Percentiles rank a stretch among this genome's conserved stretches.
These are phyloP conservation scores for Tolypocladium endophyticum DNA, from an alignment of 2,329 filamentous ascomycete species.

Conservation along the genomic window DNA sequence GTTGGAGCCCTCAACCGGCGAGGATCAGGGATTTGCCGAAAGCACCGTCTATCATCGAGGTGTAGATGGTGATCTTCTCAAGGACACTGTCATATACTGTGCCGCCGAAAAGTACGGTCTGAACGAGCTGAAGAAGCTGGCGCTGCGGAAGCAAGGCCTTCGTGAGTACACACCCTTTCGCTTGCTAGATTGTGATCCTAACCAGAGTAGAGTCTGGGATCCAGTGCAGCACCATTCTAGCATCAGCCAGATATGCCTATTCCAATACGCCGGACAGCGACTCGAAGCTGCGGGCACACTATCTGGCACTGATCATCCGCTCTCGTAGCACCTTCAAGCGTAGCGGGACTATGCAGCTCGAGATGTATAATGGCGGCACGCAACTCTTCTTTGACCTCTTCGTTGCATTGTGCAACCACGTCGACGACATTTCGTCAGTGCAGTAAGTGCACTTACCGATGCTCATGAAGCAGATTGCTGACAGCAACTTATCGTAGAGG, in stretches of 20 bases:
- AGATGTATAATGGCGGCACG: conserved; percentile 79
- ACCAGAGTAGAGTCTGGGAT: conserved; percentile 55
- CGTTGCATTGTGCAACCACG: conserved; percentile 85
- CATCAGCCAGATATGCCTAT: conserved; percentile 84
- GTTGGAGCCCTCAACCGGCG: conserved; percentile 52
- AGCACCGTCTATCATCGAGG: conserved; percentile 60
- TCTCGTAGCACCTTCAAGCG: conserved; percentile 82
- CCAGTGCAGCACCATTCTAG: conserved; percentile 73
- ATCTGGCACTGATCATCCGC: conserved; percentile 84
- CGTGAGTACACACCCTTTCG: conserved; percentile 34
- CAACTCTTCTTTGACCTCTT: conserved; percentile 89
- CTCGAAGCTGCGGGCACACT: conserved; percentile 84
- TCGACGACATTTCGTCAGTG: conserved; percentile 55
- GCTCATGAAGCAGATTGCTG: neutral
- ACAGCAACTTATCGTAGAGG: conserved; percentile 12
- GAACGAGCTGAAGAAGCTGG: conserved; percentile 72
- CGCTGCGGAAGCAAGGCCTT: conserved; percentile 81
- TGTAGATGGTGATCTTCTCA: conserved; percentile 59
- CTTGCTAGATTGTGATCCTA: neutral
- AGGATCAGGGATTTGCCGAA: conserved; percentile 37
- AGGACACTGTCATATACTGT: conserved; percentile 87
- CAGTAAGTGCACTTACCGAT: conserved; percentile 31
- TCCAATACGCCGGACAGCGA: conserved; percentile 80
- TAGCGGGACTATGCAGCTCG: conserved; percentile 89
- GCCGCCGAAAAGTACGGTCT: conserved; percentile 76